Conservation (phyloP, 2,329 filamentous ascomycete species). For the Hypocreales sp. region DNA sequence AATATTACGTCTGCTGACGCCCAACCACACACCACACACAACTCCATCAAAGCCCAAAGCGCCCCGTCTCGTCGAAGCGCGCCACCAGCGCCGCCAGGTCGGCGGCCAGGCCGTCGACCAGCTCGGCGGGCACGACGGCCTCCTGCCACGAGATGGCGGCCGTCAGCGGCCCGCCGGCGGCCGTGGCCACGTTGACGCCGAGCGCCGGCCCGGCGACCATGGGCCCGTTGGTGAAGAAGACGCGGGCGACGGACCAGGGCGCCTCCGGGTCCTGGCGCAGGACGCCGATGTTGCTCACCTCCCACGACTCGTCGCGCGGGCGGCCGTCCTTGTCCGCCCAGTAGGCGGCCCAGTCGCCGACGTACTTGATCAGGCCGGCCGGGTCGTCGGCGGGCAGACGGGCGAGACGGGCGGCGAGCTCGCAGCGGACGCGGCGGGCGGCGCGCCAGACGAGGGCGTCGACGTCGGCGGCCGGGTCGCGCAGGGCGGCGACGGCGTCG, state of each 20-base stretch:
- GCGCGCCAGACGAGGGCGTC: conserved; percentile 25
- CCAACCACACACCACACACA: too few relatives aligned
- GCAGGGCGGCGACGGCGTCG: conserved; percentile 10
- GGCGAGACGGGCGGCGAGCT: conserved; percentile 10
- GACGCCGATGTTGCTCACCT: conserved; percentile 28
- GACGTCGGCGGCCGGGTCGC: conserved; percentile 6
- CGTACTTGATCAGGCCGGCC: conserved; percentile 20
- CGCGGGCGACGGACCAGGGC: conserved; percentile 23
- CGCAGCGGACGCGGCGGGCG: conserved; percentile 17
- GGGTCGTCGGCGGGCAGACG: conserved; percentile 9
- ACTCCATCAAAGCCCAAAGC: conserved; percentile 4
- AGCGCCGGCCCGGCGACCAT: conserved; percentile 26
- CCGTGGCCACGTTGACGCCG: conserved; percentile 29
- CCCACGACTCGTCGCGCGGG: conserved; percentile 27
- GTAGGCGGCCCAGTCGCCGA: conserved; percentile 26
- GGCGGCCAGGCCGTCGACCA: conserved; percentile 19
- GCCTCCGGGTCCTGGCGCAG: not conserved
- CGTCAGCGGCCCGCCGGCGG: conserved; percentile 22
- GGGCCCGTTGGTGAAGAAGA: conserved; percentile 34
- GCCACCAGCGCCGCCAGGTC: conserved; percentile 16
- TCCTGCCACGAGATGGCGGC: conserved; percentile 34
- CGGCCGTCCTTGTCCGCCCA: conserved; percentile 26
- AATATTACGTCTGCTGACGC: too few relatives aligned
- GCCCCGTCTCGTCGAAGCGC: conserved; percentile 10
- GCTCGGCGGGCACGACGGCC: conserved; percentile 19